These are phyloP conservation scores for Zasmidium angulare DNA, from an alignment of 2,329 filamentous ascomycete genomes.

Conservation along the genomic window DNA sequence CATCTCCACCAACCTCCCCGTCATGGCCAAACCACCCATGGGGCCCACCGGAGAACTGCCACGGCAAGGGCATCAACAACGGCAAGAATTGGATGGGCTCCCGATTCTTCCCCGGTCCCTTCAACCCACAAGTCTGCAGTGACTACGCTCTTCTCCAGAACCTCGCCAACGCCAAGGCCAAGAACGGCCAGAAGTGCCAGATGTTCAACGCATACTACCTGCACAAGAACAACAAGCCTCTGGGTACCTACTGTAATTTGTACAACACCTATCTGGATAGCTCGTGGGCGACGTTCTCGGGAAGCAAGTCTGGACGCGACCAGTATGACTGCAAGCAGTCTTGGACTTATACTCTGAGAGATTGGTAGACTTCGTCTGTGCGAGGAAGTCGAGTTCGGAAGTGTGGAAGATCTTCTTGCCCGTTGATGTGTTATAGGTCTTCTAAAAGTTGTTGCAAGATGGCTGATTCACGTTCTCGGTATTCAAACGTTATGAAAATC, in stretches of 20 bases:
- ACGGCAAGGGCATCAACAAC: conserved; percentile 19
- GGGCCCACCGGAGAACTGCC: conserved; percentile 16
- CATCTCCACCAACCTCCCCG: not conserved
- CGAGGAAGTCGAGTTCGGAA: too few species aligned
- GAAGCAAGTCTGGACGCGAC: not conserved
- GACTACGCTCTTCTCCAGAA: conserved; percentile 20
- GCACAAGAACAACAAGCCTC: conserved; percentile 27
- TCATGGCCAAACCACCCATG: not conserved
- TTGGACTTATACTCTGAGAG: conserved; percentile 2
- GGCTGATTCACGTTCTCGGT: too few species aligned
- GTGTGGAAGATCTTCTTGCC: too few species aligned
- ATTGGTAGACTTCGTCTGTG: not conserved
- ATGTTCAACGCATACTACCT: conserved; percentile 34
- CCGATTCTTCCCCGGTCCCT: conserved; percentile 35
- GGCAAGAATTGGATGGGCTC: conserved; percentile 24
- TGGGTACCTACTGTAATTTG: conserved; percentile 34
- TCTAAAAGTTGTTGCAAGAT: too few species aligned
- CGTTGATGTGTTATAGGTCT: too few species aligned
- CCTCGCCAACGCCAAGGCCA: conserved; percentile 17
- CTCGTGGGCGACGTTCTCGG: conserved; percentile 1
- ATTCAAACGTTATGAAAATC: too few species aligned
- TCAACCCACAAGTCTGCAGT: conserved; percentile 31
- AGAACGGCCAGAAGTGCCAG: conserved; percentile 26
- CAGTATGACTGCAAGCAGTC: conserved; percentile 6
- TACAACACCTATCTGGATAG: conserved; percentile 18